phyloP scores from a whole-genome alignment of 108 stramenopile genomes.

The Heterococcus sp. region DNA sequence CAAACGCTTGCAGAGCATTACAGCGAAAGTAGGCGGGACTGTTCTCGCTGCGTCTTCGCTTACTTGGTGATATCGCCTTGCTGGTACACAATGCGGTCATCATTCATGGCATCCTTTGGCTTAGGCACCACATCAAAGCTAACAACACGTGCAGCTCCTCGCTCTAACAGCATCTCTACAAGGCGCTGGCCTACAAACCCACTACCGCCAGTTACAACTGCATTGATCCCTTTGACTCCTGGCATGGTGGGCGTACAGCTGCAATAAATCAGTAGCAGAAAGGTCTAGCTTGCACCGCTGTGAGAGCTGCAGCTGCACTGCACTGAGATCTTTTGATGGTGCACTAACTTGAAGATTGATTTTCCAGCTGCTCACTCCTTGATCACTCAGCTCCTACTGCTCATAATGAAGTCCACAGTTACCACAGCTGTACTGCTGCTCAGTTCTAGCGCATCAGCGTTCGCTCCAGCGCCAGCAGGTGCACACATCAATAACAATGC shows the following conservation, averaged over 20 bases:
- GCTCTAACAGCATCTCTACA: slow-evolving; percentile 94
- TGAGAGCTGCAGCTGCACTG: too few relatives aligned
- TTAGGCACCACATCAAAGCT: slow-evolving; percentile 84
- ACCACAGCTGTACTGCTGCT: too few relatives aligned
- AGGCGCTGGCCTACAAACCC: slow-evolving; percentile 89
- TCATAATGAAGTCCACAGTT: too few relatives aligned
- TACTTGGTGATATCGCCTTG: slow-evolving; percentile 74
- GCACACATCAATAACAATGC: too few relatives aligned
- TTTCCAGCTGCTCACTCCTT: too few relatives aligned
- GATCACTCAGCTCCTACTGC: too few relatives aligned
- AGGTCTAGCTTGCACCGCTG: too few relatives aligned
- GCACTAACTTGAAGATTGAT: too few relatives aligned
- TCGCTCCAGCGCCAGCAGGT: too few relatives aligned
- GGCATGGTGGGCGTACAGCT: background rate
- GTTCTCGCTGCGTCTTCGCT: background rate
- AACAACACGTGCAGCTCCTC: slow-evolving; percentile 80
- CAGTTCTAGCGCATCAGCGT: too few relatives aligned
- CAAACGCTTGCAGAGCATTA: background rate
- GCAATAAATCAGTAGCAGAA: too few relatives aligned
- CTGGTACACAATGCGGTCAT: slow-evolving; percentile 3
- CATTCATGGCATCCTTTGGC: slow-evolving; percentile 55
- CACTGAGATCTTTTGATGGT: too few relatives aligned
- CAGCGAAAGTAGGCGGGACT: background rate
- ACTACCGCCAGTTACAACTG: slow-evolving; percentile 84
- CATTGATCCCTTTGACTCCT: slow-evolving; percentile 40